Evolutionary conservation across 805 yeast species (phyloP).

Genomic region (Saturnispora diversa): DNA sequence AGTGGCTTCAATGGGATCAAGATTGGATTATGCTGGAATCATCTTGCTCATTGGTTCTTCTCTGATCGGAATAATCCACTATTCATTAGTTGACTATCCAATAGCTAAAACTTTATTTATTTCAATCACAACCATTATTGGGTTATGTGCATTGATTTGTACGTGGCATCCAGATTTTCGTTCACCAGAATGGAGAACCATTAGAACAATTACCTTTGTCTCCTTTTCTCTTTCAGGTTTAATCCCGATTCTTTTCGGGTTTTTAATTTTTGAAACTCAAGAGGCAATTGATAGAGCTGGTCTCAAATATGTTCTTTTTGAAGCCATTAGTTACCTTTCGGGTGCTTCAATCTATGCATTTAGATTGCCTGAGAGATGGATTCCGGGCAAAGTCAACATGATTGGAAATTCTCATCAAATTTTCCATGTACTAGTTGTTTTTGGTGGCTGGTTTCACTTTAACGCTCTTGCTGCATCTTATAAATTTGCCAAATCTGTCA

Average conservation of each 20-base stretch:
- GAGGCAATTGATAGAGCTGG: conserved; percentile 46
- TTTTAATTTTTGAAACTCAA: conserved; percentile 38
- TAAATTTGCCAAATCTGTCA: conserved; percentile 34
- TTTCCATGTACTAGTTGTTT: conserved; percentile 68
- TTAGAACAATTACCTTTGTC: conserved; percentile 71
- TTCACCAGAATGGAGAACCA: conserved; percentile 64
- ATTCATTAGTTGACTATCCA: conserved; percentile 39
- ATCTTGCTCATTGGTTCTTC: conserved; percentile 43
- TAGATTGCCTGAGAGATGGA: conserved; percentile 66
- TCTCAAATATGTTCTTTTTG: conserved; percentile 54
- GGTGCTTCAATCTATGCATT: conserved; percentile 79
- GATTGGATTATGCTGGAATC: conserved; percentile 49
- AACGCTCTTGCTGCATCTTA: conserved; percentile 53
- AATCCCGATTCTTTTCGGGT: conserved; percentile 57
- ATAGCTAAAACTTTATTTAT: conserved; percentile 32
- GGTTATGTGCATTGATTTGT: conserved; percentile 50
- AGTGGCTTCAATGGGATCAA: conserved; percentile 39
- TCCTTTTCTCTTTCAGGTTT: conserved; percentile 72
- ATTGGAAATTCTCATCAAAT: conserved; percentile 82
- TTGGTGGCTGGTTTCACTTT: conserved; percentile 71
- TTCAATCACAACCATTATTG: conserved; percentile 44
- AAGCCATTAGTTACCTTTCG: conserved; percentile 64
- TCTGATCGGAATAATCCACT: conserved; percentile 32
- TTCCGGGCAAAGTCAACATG: conserved; percentile 57
- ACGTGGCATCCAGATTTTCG: conserved; percentile 62